Evolutionary conservation across 805 yeast genomes (phyloP).

Genomic region (Lachancea waltii): DNA sequence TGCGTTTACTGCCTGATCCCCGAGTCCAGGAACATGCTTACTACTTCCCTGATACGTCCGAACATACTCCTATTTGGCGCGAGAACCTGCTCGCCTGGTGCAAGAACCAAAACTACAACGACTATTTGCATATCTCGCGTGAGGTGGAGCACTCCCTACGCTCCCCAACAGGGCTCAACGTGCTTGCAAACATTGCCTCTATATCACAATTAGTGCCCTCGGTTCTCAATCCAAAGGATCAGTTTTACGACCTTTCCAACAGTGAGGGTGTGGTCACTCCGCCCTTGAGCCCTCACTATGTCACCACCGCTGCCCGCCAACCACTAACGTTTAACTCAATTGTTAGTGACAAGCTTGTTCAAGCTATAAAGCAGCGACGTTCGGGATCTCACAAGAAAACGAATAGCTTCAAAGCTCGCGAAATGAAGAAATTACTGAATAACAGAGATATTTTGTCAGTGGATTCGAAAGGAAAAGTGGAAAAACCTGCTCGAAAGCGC

Average conservation of each 20-base stretch:
- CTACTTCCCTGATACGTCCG: slow-evolving; percentile 33
- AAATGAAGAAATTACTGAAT: slow-evolving; percentile 28
- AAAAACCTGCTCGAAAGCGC: slow-evolving; percentile 8
- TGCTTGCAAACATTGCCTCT: slow-evolving; percentile 15
- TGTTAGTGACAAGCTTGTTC: slow-evolving; percentile 26
- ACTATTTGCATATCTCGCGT: slow-evolving; percentile 23
- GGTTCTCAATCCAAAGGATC: slow-evolving; percentile 26
- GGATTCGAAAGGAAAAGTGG: slow-evolving; percentile 17
- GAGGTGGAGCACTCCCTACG: slow-evolving; percentile 10
- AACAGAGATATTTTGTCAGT: slow-evolving; percentile 27
- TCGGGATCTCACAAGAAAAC: slow-evolving; percentile 28
- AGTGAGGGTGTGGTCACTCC: slow-evolving; percentile 26
- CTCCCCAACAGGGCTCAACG: slow-evolving; percentile 8
- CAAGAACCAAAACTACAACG: slow-evolving; percentile 28
- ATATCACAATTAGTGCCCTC: slow-evolving; percentile 18
- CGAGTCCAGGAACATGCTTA: slow-evolving; percentile 27
- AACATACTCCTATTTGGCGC: slow-evolving; percentile 28
- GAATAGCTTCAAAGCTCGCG: slow-evolving; percentile 33
- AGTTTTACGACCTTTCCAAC: slow-evolving; percentile 23
- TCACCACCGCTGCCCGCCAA: slow-evolving; percentile 12
- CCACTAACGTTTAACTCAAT: slow-evolving; percentile 20
- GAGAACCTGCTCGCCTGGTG: slow-evolving; percentile 31
- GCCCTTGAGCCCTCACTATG: slow-evolving; percentile 26
- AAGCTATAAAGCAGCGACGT: slow-evolving; percentile 23
- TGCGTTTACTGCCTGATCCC: slow-evolving; percentile 28